Evolutionary conservation across 2,329 filamentous ascomycete species (phyloP), one percentile per base, ranked within the genome.

Genomic region (Stachybotrys echinatus): DNA sequence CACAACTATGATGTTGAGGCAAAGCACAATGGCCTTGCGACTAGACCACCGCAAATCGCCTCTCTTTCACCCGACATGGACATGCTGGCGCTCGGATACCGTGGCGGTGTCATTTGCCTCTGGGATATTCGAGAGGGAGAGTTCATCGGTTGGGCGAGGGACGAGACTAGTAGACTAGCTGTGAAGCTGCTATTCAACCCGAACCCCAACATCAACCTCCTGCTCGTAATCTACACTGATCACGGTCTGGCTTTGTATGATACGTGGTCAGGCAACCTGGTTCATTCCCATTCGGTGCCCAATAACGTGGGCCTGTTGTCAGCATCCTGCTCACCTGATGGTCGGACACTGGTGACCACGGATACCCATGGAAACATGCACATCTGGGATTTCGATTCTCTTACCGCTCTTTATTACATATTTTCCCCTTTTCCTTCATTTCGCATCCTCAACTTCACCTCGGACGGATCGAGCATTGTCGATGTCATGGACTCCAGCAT

Each of bases 371-470:
- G 55, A 5, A 52, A 52, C 12, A 38, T 61, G 19, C 52, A 52
- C 19, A 54, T 61, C 12, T 61, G 55, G 58, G 57, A 58, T 18
- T 61, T 59, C 20, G 54, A 56, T 14, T 55, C 57, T 3, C 49
- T 61, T 1, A 46, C 44, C 7, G 43, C 55, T 10, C 31, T 61
- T 5, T 59, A 59, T 39, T 48, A 58, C 18, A 45, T 61, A 3
- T 22, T 48, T 8, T 43, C 53, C 3, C 53, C 57, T 1, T 46
- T 22, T 18, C 42, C 42, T 3, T 48, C 51, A 6, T 55, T 55
- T 27, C 45, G 58, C 10, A 55, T 54, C 12, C 43, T 61, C 19
- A 49, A 52, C 14, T 61, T 61, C 23, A 54, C 54, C 2, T 54
- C 53, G 1, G 57, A 58, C 40, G 55, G 57, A 3, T 48, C 48